Base-by-base conservation (phyloP, 2,329 filamentous ascomycete species). In the Aureobasidium sp. region DNA sequence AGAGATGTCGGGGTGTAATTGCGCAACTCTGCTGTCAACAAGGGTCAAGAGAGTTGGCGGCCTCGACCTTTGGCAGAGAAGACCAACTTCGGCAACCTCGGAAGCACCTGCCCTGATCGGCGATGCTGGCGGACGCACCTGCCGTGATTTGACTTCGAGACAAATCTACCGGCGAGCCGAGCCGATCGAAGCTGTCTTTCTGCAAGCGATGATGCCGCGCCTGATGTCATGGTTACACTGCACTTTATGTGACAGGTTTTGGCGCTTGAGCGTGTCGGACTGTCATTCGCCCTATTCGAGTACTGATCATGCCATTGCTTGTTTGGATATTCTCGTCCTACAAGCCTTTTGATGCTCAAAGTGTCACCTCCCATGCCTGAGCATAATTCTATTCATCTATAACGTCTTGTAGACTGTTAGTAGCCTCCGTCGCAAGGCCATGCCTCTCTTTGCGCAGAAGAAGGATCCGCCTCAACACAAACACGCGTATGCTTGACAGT, bases 401-500 rank as follows among this genome's bases (percentile, higher is more conserved):
- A 29, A 27, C 54, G 54, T 58, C 54, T 48, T 9, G 7, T 25
- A 55, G 39, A 55, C 27, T 42, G 51, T 29, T 54, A 16, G 21
- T 54, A 16, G 21, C 21, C 21, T 1, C 1, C 21, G 1, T 21
- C 21, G n/a, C 21, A 27, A 36, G 59, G 60, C 44, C 42, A 64
- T 64, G 63, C 36, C 48, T 60, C 41, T 61, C 6, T 64, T 67
- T 21, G 68, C 67, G 42, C 67, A 65, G 53, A 72, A 72, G 63
- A 74, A 72, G 36, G 45, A 55, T 14, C 51, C 59, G 30, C 58
- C 61, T 27, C 59, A 63, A 37, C 58, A 68, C 30, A 71, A 70
- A 63, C 78, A 80, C 63, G 77, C 78, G 67, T 78, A 75, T 42
- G 71, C 66, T 48, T 37, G n/a, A n/a, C n/a, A n/a, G n/a, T n/a